Conservation (phyloP, 257 asterid species). For the Voacanga thouarsii region DNA sequence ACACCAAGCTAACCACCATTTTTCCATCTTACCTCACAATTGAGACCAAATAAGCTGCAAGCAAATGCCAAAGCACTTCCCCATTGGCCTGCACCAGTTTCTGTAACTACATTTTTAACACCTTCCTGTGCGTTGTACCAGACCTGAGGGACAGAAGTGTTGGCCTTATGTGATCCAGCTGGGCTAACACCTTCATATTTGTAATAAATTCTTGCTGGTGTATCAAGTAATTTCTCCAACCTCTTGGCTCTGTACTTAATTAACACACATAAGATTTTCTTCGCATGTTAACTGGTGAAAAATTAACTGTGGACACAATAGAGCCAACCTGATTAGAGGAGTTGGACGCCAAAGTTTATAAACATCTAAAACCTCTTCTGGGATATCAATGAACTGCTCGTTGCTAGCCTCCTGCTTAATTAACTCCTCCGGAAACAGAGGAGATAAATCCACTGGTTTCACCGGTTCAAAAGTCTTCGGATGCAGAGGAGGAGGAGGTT, state of each 20-base stretch:
- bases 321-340: conserved; percentile 76
- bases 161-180: conserved; percentile 91
- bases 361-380: conserved; percentile 76
- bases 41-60: conserved; percentile 72
- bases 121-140: conserved; percentile 85
- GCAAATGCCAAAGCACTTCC: conserved; percentile 88
- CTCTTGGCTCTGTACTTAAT: conserved; percentile 71
- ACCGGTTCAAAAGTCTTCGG: conserved; percentile 70
- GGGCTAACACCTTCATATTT: conserved; percentile 98
- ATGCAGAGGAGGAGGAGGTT: conserved; percentile 79
- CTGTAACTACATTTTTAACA: conserved; percentile 73
- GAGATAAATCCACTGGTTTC: conserved; percentile 73
- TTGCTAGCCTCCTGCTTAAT: conserved; percentile 61
- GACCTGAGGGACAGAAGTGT: conserved; percentile 91
- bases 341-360: conserved; percentile 94
- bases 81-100: conserved; percentile 99
- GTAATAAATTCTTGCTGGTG: conserved; percentile 92
- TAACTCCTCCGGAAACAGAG: conserved; percentile 74
- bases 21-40: conserved; percentile 66
- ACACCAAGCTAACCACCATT: not conserved
- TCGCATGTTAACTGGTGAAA: not conserved
- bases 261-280: conserved; percentile 22
- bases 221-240: conserved; percentile 75
- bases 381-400: conserved; percentile 72
- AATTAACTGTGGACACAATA: not conserved